phyloP scores from a whole-genome alignment of 192 early-diverging fungal genomes.

The Physocladia obscura region DNA sequence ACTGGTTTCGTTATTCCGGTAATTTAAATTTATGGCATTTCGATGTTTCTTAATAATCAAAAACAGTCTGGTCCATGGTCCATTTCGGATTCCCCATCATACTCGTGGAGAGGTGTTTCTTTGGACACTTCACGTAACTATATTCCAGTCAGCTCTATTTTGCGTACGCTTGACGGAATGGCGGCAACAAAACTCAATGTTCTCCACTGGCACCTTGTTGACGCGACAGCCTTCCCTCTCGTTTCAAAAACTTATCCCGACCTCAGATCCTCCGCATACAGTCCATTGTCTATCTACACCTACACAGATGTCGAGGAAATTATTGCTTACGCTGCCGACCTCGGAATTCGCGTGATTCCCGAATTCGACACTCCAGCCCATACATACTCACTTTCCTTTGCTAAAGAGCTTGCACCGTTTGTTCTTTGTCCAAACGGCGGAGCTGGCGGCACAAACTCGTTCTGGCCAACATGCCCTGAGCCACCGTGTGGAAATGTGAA shows the following conservation, averaged over 20 bases:
- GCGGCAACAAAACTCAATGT: conserved; percentile 25
- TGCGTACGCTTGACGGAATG: conserved; percentile 29
- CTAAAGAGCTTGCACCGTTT: conserved; percentile 12
- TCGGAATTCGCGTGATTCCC: conserved; percentile 87
- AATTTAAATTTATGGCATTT: neutral
- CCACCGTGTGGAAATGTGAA: conserved; percentile 83
- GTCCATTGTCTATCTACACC: conserved; percentile 59
- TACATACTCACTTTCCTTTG: neutral
- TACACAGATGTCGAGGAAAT: conserved; percentile 68
- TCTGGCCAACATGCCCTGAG: conserved; percentile 40
- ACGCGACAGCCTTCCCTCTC: conserved; percentile 31
- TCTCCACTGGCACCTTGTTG: conserved; percentile 44
- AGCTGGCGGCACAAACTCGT: conserved; percentile 29
- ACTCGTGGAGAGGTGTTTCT: conserved; percentile 28
- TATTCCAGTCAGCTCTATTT: conserved; percentile 29
- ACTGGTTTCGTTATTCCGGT: conserved; percentile 17
- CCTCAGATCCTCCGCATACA: conserved; percentile 6
- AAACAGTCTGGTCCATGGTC: conserved; percentile 3
- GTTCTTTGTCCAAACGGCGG: conserved; percentile 23
- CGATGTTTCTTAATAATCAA: neutral
- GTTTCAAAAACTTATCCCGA: neutral
- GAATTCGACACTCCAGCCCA: conserved; percentile 67
- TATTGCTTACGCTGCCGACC: conserved; percentile 69
- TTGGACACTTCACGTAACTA: conserved; percentile 44
- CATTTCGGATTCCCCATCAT: conserved; percentile 15